These are phyloP conservation scores for Panicum virgatum DNA, from an alignment of 202 grass and related monocot species.

Conservation along the genomic window DNA sequence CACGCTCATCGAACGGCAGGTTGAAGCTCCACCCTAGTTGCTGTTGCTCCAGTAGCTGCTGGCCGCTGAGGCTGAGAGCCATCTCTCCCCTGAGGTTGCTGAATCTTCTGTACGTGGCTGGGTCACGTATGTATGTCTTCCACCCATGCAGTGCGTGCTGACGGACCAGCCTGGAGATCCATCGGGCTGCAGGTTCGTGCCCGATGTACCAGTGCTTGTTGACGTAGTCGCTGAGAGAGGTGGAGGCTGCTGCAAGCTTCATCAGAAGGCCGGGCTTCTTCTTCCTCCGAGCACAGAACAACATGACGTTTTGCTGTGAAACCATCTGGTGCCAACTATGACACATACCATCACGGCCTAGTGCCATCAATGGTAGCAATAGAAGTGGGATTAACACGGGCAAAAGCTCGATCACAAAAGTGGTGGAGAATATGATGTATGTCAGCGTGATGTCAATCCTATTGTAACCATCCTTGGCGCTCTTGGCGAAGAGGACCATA, in stretches of 20 bases:
- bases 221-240: too few species aligned
- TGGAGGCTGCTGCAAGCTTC: neutral
- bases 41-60: too few species aligned
- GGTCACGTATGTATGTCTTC: neutral
- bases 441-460: neutral
- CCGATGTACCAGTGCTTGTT: neutral
- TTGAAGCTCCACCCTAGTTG: neutral
- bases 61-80: too few species aligned
- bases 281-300: neutral
- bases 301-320: neutral
- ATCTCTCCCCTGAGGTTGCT: neutral
- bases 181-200: too few species aligned
- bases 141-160: neutral
- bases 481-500: neutral
- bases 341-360: too few species aligned
- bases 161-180: neutral
- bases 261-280: neutral
- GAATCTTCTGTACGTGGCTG: neutral
- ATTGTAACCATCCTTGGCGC: neutral
- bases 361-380: too few species aligned
- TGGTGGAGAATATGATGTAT: neutral
- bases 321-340: neutral
- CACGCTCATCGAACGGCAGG: constrained; percentile 31
- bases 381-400: too few species aligned
- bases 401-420: neutral